A percentile compares a stretch with the other conserved stretches of the same genome.
Evolutionary conservation across 129 eudicot genomes (phyloP).

Genomic region (Flaveria linearis): DNA sequence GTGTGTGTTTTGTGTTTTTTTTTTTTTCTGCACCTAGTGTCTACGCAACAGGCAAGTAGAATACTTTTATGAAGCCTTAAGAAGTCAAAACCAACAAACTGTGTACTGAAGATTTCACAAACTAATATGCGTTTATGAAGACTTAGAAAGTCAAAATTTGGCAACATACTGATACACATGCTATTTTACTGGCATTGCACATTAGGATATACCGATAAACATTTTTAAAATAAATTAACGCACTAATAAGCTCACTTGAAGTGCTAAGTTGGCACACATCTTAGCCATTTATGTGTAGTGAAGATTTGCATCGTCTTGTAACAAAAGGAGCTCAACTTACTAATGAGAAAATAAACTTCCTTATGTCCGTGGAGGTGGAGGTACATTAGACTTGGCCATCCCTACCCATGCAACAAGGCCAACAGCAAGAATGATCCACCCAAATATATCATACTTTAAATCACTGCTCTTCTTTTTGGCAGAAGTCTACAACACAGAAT

Average conservation of each 20-base stretch:
- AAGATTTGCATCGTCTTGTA: constrained; percentile 29
- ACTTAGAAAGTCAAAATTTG: constrained; percentile 29
- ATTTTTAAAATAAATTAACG: constrained; percentile 20
- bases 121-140: constrained; percentile 28
- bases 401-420: constrained; percentile 63
- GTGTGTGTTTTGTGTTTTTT: neutral
- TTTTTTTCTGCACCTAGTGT: too few relatives aligned
- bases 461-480: constrained; percentile 50
- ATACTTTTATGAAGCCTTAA: too few relatives aligned
- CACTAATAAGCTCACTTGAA: constrained; percentile 27
- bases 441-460: constrained; percentile 51
- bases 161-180: constrained; percentile 22
- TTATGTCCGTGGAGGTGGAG: constrained; percentile 58
- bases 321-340: constrained; percentile 25
- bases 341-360: constrained; percentile 6
- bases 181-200: constrained; percentile 20
- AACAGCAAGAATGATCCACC: constrained; percentile 62
- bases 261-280: constrained; percentile 25
- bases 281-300: constrained; percentile 21
- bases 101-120: constrained; percentile 3
- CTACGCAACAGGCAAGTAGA: too few relatives aligned
- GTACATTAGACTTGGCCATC: constrained; percentile 52
- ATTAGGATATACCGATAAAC: constrained; percentile 9
- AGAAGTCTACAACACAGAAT: constrained; percentile 36
- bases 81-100: neutral